A percentile compares a stretch with the other conserved stretches of the same genome.
These are phyloP conservation scores for Epichloe sp. DNA, from an alignment of 2,329 filamentous ascomycete genomes.

Conservation along the genomic window DNA sequence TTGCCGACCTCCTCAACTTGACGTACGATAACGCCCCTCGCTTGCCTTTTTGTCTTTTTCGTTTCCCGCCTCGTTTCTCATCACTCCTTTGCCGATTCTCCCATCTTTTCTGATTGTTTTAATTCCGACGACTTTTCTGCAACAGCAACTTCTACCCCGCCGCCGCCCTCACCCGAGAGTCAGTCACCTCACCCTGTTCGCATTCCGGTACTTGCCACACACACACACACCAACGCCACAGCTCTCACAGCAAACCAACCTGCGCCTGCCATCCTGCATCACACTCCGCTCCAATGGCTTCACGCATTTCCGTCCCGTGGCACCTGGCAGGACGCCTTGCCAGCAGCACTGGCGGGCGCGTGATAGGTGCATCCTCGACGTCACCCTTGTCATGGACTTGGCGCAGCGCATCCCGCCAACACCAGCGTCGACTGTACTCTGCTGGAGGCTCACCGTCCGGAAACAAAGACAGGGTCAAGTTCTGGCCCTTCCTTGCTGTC, in stretches of 20 bases:
- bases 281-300: conserved; percentile 15
- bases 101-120: no score
- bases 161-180: no score
- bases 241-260: neutral
- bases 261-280: neutral
- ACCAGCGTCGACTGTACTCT: conserved; percentile 22
- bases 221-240: no score
- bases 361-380: conserved; percentile 9
- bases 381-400: conserved; percentile 1
- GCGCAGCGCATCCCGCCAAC: conserved; percentile 13
- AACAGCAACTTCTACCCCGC: no score
- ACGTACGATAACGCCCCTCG: no score
- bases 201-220: no score
- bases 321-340: conserved; percentile 11
- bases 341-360: conserved; percentile 1
- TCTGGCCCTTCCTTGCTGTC: conserved; percentile 43
- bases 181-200: no score
- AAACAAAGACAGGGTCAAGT: conserved; percentile 32
- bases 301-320: conserved; percentile 17
- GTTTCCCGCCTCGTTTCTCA: no score
- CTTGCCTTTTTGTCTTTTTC: no score
- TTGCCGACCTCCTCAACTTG: no score
- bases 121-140: no score
- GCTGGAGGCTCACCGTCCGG: conserved; percentile 18
- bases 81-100: no score